These are phyloP conservation scores for Penicillium hordei DNA, from an alignment of 2,329 filamentous ascomycete genomes.

Conservation along the genomic window DNA sequence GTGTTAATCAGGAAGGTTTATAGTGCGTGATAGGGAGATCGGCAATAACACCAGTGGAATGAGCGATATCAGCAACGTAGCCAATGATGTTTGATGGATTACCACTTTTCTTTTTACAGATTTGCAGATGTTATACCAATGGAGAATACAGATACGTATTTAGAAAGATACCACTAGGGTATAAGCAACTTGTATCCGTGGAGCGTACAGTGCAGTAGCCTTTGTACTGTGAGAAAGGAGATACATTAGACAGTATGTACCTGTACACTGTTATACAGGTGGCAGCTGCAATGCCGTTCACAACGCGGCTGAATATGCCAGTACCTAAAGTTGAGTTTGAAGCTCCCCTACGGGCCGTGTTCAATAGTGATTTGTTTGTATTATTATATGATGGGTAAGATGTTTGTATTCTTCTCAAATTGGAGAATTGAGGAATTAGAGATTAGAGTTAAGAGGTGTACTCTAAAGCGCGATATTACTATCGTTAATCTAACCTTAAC, in stretches of 20 bases:
- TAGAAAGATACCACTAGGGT: not conserved
- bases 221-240: not conserved
- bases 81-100: not conserved
- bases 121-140: not conserved
- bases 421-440: not conserved
- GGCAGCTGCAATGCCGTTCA: conserved; percentile 16
- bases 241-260: not conserved
- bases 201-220: not conserved
- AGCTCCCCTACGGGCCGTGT: conserved; percentile 8
- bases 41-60: conserved; percentile 1
- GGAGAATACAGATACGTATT: not conserved
- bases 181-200: not conserved
- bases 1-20: not conserved
- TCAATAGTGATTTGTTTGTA: not conserved
- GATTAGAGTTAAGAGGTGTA: not conserved
- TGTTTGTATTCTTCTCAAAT: not conserved
- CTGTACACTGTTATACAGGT: conserved; percentile 2
- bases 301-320: not conserved
- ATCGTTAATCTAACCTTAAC: not conserved
- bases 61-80: not conserved
- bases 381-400: not conserved
- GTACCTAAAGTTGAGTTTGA: not conserved
- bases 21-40: conserved; percentile 5
- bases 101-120: not conserved
- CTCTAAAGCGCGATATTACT: not conserved